A percentile compares a stretch with the other conserved stretches of the same genome.
phyloP scores from a whole-genome alignment of 371 early-diverging fungal species.

The Coemansia sp. region DNA sequence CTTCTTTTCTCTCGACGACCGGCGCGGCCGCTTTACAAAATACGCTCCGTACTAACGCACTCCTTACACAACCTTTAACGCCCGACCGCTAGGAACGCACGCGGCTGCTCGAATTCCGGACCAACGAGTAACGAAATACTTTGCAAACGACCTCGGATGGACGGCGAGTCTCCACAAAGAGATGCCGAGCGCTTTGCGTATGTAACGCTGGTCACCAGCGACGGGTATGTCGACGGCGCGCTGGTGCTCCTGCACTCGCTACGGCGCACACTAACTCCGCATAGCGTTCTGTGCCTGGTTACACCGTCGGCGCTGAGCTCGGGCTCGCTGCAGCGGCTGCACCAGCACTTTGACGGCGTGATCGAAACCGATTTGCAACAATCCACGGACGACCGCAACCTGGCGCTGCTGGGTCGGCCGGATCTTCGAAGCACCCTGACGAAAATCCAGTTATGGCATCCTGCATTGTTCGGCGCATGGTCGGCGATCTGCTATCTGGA shows the following conservation, averaged over 20 bases:
- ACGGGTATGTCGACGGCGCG: conserved; percentile 83
- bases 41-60: background rate
- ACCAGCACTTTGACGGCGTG: conserved; percentile 63
- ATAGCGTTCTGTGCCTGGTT: conserved; percentile 69
- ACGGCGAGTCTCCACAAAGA: background rate
- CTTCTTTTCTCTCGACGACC: conserved; percentile 5
- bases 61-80: background rate
- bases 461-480: conserved; percentile 58
- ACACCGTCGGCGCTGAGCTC: conserved; percentile 60
- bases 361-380: conserved; percentile 58
- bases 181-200: conserved; percentile 55
- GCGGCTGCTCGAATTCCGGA: background rate
- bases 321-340: conserved; percentile 54
- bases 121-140: background rate
- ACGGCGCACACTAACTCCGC: conserved; percentile 61
- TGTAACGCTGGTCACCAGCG: conserved; percentile 73
- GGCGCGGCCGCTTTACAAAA: background rate
- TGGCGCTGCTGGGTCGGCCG: conserved; percentile 78
- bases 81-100: background rate
- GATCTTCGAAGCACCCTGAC: conserved; percentile 88
- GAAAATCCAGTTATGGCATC: conserved; percentile 82
- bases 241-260: conserved; percentile 78
- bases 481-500: conserved; percentile 82
- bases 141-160: conserved; percentile 4
- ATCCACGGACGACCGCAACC: conserved; percentile 58